phyloP scores from a whole-genome alignment of 306 rosid genomes.

The Casuarina glauca region DNA sequence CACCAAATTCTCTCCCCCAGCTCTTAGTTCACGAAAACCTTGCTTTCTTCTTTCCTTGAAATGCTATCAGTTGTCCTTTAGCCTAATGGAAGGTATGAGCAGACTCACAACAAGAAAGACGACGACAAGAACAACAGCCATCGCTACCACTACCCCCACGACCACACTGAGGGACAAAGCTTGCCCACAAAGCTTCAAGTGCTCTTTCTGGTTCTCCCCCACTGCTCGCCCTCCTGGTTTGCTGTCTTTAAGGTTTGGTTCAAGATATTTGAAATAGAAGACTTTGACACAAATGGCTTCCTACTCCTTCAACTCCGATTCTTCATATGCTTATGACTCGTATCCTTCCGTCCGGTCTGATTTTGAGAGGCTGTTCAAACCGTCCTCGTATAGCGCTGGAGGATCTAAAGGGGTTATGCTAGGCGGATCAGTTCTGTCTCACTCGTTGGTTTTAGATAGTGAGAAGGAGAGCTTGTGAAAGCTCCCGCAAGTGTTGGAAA shows the following conservation, averaged over 20 bases:
- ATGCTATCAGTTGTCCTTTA: slow-evolving; percentile 32
- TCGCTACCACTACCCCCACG: slow-evolving; percentile 18
- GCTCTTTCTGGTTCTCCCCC: slow-evolving; percentile 73
- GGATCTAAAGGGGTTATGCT: slow-evolving; percentile 23
- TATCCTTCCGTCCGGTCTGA: slow-evolving; percentile 28
- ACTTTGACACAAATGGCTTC: slow-evolving; percentile 37
- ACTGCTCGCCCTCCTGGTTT: slow-evolving; percentile 75
- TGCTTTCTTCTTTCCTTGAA: slow-evolving; percentile 17
- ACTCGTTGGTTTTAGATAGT: slow-evolving; percentile 53
- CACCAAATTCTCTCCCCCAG: slow-evolving; percentile 2
- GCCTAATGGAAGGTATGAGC: slow-evolving; percentile 60
- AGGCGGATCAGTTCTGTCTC: slow-evolving; percentile 36
- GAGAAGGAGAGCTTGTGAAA: slow-evolving; percentile 62
- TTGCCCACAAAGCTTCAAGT: slow-evolving; percentile 42
- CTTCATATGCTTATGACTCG: slow-evolving; percentile 28
- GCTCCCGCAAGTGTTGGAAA: slow-evolving; percentile 48
- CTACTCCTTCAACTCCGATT: slow-evolving; percentile 30
- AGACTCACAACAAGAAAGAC: slow-evolving; percentile 18
- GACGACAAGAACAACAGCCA: slow-evolving; percentile 1
- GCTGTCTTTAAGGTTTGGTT: slow-evolving; percentile 35
- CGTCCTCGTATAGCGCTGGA: slow-evolving; percentile 30
- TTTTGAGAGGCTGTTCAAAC: slow-evolving; percentile 29
- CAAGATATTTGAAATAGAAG: slow-evolving; percentile 12
- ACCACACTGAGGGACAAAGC: slow-evolving; percentile 38
- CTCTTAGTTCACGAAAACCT: slow-evolving; percentile 27